Base-by-base conservation (phyloP, 2,329 filamentous ascomycete genomes). In the Metarhizium humberi region DNA sequence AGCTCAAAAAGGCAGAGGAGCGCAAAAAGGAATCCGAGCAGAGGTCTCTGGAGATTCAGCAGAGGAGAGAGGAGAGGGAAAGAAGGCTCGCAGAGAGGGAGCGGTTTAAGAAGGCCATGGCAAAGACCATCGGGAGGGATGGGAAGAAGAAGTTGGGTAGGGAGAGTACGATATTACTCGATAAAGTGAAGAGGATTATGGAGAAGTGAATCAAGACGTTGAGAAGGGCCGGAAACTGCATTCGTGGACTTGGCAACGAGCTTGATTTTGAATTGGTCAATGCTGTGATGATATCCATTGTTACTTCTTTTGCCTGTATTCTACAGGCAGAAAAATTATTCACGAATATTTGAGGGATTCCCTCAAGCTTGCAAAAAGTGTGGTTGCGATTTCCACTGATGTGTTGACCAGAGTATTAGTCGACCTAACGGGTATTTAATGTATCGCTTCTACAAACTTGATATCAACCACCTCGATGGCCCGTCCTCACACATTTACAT, bases 141-240 rank as follows among this genome's bases (percentile, higher is more conserved):
- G 89, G 89, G 11, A 85, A 88, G 73, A 81, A 87, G 69, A 92
- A 90, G 73, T 70, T 96, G 50, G 91, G 91, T 2, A 79, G 89
- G 58, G 90, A 95, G 75, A 92, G 90, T 63, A 80, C 79, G 38
- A 78, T 92, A 42, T 64, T 96, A 63, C 73, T 96, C 55, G 87
- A 90, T 64, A 89, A 86, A 71, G 86, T 92, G 38, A 86, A 86
- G 76, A 84, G 78, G 67, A 59, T 52, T 55, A 57, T 52, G 49
- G 32, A 48, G 34, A 46, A 51, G 25, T 51, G 29, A 51, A 32
- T 45, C 14, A 16, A 45, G 6, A 20, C 25, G 42, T 40, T 40
- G 38, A 40, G 4, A 11, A 11, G 2, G 11, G 13, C 38, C 38
- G 14, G 38, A 16, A 40, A 16, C 3, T 40, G 14, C 13, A 40